Evolutionary conservation across 164 flowering plant species (phyloP), one percentile per base, ranked within the genome.

Genomic region (Kalanchoe fedtschenkoi): DNA sequence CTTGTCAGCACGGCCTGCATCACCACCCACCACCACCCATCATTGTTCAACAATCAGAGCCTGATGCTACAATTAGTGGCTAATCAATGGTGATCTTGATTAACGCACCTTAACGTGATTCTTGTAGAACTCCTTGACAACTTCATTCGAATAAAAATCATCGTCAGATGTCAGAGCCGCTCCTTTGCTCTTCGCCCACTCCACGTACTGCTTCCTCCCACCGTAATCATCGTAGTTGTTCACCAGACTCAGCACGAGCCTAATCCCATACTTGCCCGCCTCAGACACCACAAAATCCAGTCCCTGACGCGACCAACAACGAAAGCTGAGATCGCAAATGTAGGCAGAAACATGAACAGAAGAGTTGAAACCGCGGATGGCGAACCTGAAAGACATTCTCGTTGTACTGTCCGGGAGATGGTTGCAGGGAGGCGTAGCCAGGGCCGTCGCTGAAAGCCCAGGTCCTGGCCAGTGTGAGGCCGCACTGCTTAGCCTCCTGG

Each of bases 391-490:
- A 90, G 79, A 81, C 74, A 21, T 81, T 66, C 55, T 91, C 93
- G 75, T 88, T 83, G 71, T 91, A 88, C 34, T 72, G 72, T 11
- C 95, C 95, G 47, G 97, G 95, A 8, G 90, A 85, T 63, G 42
- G 62, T 69, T 90, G 97, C 6, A 90, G 70, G 56, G 95, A 73
- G 11, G 28, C 21, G 13, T 56, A 58, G 30, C 74, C 68, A 1
- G 82, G 84, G 46, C 86, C 95, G 75, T 90, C 97, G 65, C 80
- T 83, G 71, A 88, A 90, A 68, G 93, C 97, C 95, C 93, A 90
- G 44, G 95, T 74, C 65, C 97, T 79, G 32, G 79, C 87, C 29
- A 88, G 71, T 4, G 78, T 74, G 43, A 90, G 89, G 43, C 91
- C 89, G 70, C 76, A 73, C 13, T 46, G 53, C 1, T 71, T 56